Evolutionary conservation across 164 flowering plant species (phyloP).

Genomic region (Vitis riparia): DNA sequence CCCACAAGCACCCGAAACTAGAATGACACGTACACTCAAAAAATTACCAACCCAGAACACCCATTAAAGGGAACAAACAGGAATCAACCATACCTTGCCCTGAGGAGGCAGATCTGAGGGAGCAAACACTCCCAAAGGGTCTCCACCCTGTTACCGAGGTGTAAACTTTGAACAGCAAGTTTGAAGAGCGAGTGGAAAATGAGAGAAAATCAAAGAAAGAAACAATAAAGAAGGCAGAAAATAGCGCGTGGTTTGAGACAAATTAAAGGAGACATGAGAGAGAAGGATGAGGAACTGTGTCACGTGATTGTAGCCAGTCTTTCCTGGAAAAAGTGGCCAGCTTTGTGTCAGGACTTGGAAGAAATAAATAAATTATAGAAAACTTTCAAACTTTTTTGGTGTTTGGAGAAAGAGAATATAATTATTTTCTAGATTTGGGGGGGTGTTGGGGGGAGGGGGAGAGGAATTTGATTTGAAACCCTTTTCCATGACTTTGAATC

Average conservation of each 20-base stretch:
- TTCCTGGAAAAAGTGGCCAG: neutral
- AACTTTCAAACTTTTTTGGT: too few species aligned
- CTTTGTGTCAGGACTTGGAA: constrained; percentile 11
- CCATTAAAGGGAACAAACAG: neutral
- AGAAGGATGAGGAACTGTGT: constrained; percentile 4
- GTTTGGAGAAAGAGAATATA: too few species aligned
- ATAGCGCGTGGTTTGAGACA: constrained; percentile 34
- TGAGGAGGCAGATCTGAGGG: constrained; percentile 19
- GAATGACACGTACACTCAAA: neutral
- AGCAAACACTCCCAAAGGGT: constrained; percentile 7
- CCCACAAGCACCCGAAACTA: too few species aligned
- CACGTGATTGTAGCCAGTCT: constrained; percentile 41
- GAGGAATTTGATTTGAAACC: too few species aligned
- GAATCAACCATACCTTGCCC: constrained; percentile 11
- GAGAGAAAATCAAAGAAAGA: neutral
- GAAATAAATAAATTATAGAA: neutral
- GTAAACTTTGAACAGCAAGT: neutral
- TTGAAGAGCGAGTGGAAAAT: neutral
- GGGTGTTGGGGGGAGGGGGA: too few species aligned
- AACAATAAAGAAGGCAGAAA: neutral
- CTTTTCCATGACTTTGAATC: too few species aligned
- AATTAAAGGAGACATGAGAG: constrained; percentile 12
- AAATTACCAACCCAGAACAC: neutral
- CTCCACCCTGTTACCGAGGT: neutral
- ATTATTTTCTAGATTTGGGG: too few species aligned